phyloP scores from a whole-genome alignment of 208 protist species.

The Trypanosoma congolense region DNA sequence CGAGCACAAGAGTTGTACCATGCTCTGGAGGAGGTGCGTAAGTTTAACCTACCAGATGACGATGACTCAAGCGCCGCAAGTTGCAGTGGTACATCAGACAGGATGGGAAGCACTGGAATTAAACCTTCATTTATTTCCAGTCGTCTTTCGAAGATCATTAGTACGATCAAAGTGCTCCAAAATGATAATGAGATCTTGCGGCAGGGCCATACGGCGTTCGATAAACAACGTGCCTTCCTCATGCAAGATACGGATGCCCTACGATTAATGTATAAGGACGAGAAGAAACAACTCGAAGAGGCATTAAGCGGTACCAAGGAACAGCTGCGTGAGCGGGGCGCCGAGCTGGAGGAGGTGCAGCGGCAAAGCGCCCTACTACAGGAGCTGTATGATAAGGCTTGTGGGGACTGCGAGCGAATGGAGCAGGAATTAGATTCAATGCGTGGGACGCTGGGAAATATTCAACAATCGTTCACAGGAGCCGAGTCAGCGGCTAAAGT shows the following conservation, averaged over 20 bases:
- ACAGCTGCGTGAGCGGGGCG: conserved; percentile 7
- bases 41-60: conserved; percentile 14
- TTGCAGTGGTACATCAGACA: conserved; percentile 15
- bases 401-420: background rate
- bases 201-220: background rate
- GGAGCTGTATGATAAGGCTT: conserved; percentile 1
- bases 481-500: conserved; percentile 1
- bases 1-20: conserved; percentile 29
- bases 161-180: background rate
- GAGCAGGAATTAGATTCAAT: background rate
- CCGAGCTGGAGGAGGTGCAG: background rate
- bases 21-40: background rate
- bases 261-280: conserved; percentile 22
- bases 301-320: conserved; percentile 20
- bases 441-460: conserved; percentile 4
- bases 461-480: conserved; percentile 2
- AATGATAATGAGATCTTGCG: conserved; percentile 11
- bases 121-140: background rate
- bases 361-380: background rate
- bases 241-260: conserved; percentile 11
- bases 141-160: background rate
- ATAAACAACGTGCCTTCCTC: conserved; percentile 18
- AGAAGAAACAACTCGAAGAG: conserved; percentile 20
- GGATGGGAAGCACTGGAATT: conserved; percentile 16
- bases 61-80: conserved; percentile 4